Base-by-base conservation (phyloP, 148 eudicot species). In the Rhododendron williamsianum region DNA sequence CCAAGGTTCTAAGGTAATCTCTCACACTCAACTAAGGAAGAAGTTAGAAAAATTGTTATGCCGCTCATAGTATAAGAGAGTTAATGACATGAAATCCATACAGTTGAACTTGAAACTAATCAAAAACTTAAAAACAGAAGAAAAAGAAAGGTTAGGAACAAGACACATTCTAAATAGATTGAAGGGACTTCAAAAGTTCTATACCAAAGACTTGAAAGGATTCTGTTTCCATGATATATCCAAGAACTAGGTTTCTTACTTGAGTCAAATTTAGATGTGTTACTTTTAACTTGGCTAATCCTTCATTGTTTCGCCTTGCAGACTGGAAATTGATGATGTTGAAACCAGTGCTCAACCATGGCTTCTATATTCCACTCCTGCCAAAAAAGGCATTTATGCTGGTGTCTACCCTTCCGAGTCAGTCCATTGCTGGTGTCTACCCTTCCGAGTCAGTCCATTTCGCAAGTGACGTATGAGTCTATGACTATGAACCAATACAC, bases 401-500 rank as follows among this genome's bases (percentile, higher is more conserved):
- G 33, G 41, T 49, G 11, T 23, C 82, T 25, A 79, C 16, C 63
- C 51, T 48, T 49, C 5, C 3, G 16, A 41, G 36, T 41, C 13
- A 41, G 43, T 41, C 6, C 43, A 41, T 41, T 41, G 43, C 43
- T 41, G 43, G 43, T 41, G 43, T 41, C 43, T 41, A 41, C 43
- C 43, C 43, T 41, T 41, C 43, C 43, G 6, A 41, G 6, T 41
- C 43, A 41, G 45, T 41, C 45, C 45, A 41, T 72, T 72, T 77
- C 30, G 85, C 85, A 82, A 86, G 88, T 41, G 88, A 86, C 82
- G 88, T 60, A 27, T 4, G 46, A 21, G 45, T 41, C 45, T 41
- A 41, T 41, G 45, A 41, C 15, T 76, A 9, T 25, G 69, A 81
- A 73, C 76, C 43, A 74, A 71, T 58, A 56, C 30, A 12, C 16